phyloP scores from a whole-genome alignment of 768 basidiomycete species.

The Kwoniella sp. region DNA sequence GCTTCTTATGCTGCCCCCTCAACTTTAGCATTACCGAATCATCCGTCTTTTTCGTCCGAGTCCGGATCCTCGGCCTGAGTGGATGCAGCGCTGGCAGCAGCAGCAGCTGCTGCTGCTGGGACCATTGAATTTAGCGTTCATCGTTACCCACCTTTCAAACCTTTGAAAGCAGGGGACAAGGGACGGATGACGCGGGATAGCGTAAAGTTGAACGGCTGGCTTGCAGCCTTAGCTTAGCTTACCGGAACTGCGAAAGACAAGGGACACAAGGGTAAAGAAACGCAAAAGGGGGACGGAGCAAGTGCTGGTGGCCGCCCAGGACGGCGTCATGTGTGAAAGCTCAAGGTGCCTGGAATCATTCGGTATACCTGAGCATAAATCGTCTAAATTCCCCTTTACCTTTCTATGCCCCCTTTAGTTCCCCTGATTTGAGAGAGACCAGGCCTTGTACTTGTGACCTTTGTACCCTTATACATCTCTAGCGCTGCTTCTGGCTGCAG shows the following conservation, averaged over 20 bases:
- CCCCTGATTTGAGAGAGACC: too few species aligned
- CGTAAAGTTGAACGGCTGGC: background rate
- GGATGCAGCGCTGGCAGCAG: too few species aligned
- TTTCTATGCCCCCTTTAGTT: background rate
- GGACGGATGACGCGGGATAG: constrained; percentile 1
- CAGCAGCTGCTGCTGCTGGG: too few species aligned
- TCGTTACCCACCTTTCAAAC: background rate
- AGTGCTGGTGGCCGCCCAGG: background rate
- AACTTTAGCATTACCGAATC: background rate
- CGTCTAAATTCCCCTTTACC: background rate
- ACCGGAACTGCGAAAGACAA: constrained; percentile 1
- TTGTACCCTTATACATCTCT: too few species aligned
- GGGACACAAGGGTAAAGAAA: background rate
- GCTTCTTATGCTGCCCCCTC: too few species aligned
- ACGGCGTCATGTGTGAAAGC: background rate
- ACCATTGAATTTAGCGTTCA: background rate
- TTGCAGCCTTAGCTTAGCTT: background rate
- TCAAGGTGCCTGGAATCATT: background rate
- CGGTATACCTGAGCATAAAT: background rate
- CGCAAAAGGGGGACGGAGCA: background rate
- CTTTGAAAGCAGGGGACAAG: background rate
- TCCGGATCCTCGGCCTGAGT: background rate
- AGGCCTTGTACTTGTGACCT: too few species aligned
- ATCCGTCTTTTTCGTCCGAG: background rate
- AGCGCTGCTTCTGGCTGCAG: too few species aligned